These are phyloP conservation scores for Aspergillus baeticus DNA, from an alignment of 495 filamentous ascomycete genomes.

Conservation along the genomic window DNA sequence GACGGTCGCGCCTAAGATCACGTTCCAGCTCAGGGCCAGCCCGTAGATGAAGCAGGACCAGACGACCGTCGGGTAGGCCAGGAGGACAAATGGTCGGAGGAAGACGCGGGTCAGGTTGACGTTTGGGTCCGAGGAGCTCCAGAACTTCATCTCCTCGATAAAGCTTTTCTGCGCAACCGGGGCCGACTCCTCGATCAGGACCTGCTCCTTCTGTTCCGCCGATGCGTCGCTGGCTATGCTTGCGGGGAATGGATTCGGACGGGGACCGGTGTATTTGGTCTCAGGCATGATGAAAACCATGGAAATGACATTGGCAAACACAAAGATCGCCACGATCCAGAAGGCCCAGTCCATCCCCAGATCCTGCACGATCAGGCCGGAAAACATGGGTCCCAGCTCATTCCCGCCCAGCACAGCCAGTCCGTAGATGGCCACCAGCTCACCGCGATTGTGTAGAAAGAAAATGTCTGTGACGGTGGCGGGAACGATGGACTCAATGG, in stretches of 20 bases:
- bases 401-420: constrained; percentile 45
- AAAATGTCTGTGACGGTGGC: constrained; percentile 56
- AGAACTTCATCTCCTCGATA: constrained; percentile 36
- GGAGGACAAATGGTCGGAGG: constrained; percentile 44
- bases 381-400: constrained; percentile 45
- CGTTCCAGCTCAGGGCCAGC: constrained; percentile 37
- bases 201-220: not conserved
- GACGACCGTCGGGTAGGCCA: constrained; percentile 48
- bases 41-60: constrained; percentile 45
- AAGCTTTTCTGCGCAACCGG: constrained; percentile 22
- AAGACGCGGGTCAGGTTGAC: constrained; percentile 44
- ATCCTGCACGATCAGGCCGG: constrained; percentile 49
- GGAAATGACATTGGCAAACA: constrained; percentile 41
- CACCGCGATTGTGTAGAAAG: constrained; percentile 58
- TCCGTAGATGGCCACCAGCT: constrained; percentile 44
- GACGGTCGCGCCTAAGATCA: constrained; percentile 53
- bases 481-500: constrained; percentile 50
- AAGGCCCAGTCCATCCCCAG: constrained; percentile 50
- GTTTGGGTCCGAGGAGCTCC: constrained; percentile 34
- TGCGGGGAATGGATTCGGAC: constrained; percentile 10
- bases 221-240: constrained; percentile 10
- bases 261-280: constrained; percentile 36
- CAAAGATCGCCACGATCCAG: constrained; percentile 46
- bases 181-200: not conserved
- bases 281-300: constrained; percentile 55